These are phyloP conservation scores for Talaromyces marneffei DNA, from an alignment of 2,329 filamentous ascomycete species.

Conservation along the genomic window DNA sequence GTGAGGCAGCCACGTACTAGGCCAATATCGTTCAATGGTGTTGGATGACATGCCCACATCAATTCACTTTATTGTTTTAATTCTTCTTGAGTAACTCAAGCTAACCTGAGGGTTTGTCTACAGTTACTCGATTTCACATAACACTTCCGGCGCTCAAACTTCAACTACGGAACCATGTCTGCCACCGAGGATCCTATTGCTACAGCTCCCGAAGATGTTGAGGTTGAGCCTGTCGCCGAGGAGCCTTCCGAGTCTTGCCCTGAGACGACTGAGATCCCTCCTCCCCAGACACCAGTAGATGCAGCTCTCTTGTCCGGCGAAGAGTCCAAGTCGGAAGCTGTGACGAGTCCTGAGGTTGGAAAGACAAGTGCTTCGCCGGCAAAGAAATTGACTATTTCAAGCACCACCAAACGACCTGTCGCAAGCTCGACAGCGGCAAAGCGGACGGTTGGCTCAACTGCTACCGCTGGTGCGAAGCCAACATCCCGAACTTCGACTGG, in stretches of 20 bases:
- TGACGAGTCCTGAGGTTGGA: slow-evolving; percentile 31
- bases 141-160: background rate
- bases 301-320: slow-evolving; percentile 31
- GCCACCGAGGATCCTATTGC: slow-evolving; percentile 14
- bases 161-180: slow-evolving; percentile 21
- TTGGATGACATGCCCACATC: background rate
- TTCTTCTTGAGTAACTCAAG: background rate
- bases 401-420: slow-evolving; percentile 19
- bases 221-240: slow-evolving; percentile 13
- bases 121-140: background rate
- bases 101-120: background rate
- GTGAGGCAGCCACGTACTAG: slow-evolving; percentile 1
- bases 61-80: background rate
- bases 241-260: slow-evolving; percentile 20
- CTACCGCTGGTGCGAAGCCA: slow-evolving; percentile 26
- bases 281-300: slow-evolving; percentile 32
- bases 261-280: slow-evolving; percentile 25
- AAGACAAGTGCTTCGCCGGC: slow-evolving; percentile 32
- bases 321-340: slow-evolving; percentile 21
- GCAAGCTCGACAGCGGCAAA: slow-evolving; percentile 32
- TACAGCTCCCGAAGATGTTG: slow-evolving; percentile 26
- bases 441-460: slow-evolving; percentile 25
- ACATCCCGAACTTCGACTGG: slow-evolving; percentile 26
- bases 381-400: slow-evolving; percentile 23
- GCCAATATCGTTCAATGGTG: background rate